Conservation (phyloP, 2,329 filamentous ascomycete genomes). For the Penicillium sp. region DNA sequence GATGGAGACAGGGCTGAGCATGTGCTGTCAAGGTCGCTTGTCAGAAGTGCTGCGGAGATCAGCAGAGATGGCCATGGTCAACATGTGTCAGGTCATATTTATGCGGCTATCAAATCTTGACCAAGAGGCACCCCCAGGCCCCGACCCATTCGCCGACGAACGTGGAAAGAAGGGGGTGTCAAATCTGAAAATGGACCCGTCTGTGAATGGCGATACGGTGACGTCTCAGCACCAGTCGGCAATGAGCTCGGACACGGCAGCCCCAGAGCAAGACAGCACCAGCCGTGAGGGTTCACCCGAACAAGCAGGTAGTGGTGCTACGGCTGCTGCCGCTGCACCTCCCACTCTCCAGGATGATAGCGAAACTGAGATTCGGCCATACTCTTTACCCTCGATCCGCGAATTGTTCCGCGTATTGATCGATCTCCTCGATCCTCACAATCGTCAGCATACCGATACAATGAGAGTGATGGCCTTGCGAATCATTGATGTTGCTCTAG, state of each 20-base stretch:
- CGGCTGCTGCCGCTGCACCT: conserved; percentile 30
- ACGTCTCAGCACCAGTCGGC: conserved; percentile 52
- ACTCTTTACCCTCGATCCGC: conserved; percentile 89
- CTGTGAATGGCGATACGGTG: conserved; percentile 66
- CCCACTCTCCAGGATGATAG: conserved; percentile 47
- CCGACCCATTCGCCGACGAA: conserved; percentile 63
- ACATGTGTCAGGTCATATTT: conserved; percentile 99
- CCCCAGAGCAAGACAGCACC: conserved; percentile 33
- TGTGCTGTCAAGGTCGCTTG: conserved; percentile 91
- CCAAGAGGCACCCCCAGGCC: conserved; percentile 68
- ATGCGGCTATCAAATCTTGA: conserved; percentile 87
- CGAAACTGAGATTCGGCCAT: conserved; percentile 70
- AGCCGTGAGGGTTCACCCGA: conserved; percentile 39
- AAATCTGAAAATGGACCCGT: conserved; percentile 80
- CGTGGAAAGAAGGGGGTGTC: conserved; percentile 60
- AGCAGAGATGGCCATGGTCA: conserved; percentile 95
- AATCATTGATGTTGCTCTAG: conserved; percentile 95
- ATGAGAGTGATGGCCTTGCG: conserved; percentile 97
- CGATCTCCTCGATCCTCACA: conserved; percentile 89
- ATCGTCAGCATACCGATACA: conserved; percentile 86
- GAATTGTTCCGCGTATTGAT: conserved; percentile 94
- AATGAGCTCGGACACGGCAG: conserved; percentile 41
- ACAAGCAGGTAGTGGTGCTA: conserved; percentile 33
- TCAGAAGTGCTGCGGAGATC: conserved; percentile 88
- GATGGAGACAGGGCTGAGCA: conserved; percentile 97